Evolutionary conservation across 139 green algal genomes (phyloP), one percentile per base, ranked within the genome.

Genomic region (Trebouxia sp.): DNA sequence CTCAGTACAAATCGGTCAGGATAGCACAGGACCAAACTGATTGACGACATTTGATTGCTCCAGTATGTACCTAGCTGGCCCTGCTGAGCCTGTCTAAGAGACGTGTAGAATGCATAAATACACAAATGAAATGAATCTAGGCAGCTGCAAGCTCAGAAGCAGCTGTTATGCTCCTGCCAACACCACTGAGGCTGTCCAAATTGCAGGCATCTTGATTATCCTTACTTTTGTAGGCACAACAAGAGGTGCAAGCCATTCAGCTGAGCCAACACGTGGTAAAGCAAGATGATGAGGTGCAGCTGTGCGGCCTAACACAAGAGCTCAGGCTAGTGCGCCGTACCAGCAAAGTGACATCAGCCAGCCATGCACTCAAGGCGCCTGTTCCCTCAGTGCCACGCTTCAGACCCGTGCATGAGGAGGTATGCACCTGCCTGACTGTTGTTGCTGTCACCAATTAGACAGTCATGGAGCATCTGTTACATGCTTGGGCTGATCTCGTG

Each of bases 361-460:
- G 83, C 3, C 86, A 86, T 20, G 79, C 84, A 0, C 67, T 95
- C 26, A 87, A 79, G 41, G 91, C 97, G 30, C 76, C 83, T 20
- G 75, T 76, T 30, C 84, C 92, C 12, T 90, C 95, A 50, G 91
- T 96, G 48, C 93, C 93, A 11, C 87, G 90, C 39, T 87, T 87
- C 82, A 79, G 94, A 17, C 91, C 94, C 1, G 89, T 97, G 77
- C 93, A 98, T 79, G 95, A 97, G 81, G 94, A 98, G 83, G 92
- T 79, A 6, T 37, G 65, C 45, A 20, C 28, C 17, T 28, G 5
- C 24, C 32, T 39, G 26, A 28, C 22, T 15, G 20, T 32, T 32
- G 35, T 32, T 47, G 32, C 17, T 58, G 50, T 3, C 50, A 58
- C 20, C 50, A 17, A 58, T 17, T 22, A 58, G 50, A 22, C 50